Evolutionary conservation across 192 early-diverging fungal genomes (phyloP).

Genomic region (Coemansia asiatica): DNA sequence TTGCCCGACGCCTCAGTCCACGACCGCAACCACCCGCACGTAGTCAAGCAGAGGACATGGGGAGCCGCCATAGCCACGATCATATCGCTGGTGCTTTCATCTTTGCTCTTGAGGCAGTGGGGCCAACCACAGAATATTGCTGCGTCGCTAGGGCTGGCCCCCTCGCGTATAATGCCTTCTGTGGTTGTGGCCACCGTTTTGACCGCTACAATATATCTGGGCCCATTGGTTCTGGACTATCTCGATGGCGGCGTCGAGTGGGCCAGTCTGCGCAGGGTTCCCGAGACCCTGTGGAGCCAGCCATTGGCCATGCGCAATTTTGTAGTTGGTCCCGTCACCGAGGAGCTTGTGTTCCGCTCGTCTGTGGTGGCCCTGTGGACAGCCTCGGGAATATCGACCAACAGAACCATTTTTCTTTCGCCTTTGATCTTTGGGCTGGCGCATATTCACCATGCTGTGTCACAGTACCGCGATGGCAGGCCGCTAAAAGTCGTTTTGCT

Average conservation of each 20-base stretch:
- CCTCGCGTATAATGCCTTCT: slow-evolving; percentile 7
- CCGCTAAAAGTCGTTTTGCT: background rate
- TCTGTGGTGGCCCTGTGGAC: slow-evolving; percentile 34
- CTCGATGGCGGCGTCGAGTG: slow-evolving; percentile 26
- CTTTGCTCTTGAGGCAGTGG: slow-evolving; percentile 8
- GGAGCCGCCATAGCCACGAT: slow-evolving; percentile 18
- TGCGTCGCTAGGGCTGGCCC: slow-evolving; percentile 17
- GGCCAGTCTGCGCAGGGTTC: background rate
- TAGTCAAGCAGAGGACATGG: slow-evolving; percentile 31
- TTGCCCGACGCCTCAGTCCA: slow-evolving; percentile 9
- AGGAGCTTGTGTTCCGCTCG: slow-evolving; percentile 45
- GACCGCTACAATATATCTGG: slow-evolving; percentile 23
- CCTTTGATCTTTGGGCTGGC: slow-evolving; percentile 43
- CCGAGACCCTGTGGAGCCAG: slow-evolving; percentile 5
- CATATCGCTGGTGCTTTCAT: slow-evolving; percentile 12
- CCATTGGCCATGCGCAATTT: slow-evolving; percentile 22
- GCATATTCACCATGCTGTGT: slow-evolving; percentile 35
- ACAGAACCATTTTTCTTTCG: slow-evolving; percentile 19
- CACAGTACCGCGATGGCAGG: background rate
- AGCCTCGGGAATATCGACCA: background rate
- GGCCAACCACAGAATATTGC: background rate
- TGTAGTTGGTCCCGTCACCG: slow-evolving; percentile 33
- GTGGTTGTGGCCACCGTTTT: slow-evolving; percentile 20
- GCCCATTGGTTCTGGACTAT: slow-evolving; percentile 30
- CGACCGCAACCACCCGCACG: slow-evolving; percentile 40